These are phyloP conservation scores for Trichoderma guizhouense DNA, from an alignment of 2,329 filamentous ascomycete genomes.

Conservation along the genomic window DNA sequence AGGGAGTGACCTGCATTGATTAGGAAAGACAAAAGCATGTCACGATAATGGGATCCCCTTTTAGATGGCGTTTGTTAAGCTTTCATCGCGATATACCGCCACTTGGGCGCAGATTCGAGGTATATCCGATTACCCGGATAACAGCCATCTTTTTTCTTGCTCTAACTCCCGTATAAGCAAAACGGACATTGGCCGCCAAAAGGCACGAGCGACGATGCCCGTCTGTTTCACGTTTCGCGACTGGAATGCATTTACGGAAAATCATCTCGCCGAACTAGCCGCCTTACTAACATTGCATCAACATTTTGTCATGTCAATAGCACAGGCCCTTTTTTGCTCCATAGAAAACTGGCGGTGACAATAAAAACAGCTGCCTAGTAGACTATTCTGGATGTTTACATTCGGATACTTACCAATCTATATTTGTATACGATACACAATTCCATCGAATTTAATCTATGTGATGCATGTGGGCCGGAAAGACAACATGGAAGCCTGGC, in stretches of 20 bases:
- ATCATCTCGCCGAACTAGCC: not conserved
- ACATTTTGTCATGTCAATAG: not conserved
- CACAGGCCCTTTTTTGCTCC: not conserved
- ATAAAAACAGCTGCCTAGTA: not conserved
- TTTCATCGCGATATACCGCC: not conserved
- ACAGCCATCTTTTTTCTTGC: not conserved
- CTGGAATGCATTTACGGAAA: not conserved
- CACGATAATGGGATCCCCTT: not conserved
- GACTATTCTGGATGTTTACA: not conserved
- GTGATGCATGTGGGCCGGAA: slow-evolving; percentile 1
- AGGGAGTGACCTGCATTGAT: not conserved
- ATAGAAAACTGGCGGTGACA: not conserved
- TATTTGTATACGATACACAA: not conserved
- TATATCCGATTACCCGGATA: not conserved
- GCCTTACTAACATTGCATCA: not conserved
- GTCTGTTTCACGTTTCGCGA: not conserved
- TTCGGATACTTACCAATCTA: not conserved
- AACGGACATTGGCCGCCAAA: not conserved
- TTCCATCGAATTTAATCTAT: not conserved
- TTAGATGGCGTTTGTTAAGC: not conserved
- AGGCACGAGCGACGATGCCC: not conserved
- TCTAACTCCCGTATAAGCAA: not conserved
- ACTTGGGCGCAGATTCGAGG: not conserved
- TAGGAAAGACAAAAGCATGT: not conserved
- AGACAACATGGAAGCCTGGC: not conserved